A percentile compares a stretch with the other conserved stretches of the same genome.
These are phyloP conservation scores for Candida caryicola DNA, from an alignment of 805 yeast species.

Conservation along the genomic window DNA sequence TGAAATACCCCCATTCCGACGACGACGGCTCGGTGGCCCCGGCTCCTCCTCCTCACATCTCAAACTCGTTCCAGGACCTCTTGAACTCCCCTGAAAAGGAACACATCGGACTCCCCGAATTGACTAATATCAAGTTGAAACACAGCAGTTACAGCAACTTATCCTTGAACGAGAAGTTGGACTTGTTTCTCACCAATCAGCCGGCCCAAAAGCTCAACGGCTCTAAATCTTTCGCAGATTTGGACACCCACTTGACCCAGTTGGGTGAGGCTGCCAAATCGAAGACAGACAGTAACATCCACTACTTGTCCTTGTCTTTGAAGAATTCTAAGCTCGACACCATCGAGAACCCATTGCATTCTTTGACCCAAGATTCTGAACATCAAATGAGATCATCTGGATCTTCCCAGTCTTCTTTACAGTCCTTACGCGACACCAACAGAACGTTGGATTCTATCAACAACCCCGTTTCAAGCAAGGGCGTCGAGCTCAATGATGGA, in stretches of 20 bases:
- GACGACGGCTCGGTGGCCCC: constrained; percentile 13
- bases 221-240: constrained; percentile 20
- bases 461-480: constrained; percentile 11
- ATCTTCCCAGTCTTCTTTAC: constrained; percentile 42
- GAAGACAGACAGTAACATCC: constrained; percentile 34
- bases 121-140: constrained; percentile 20
- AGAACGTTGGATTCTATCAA: constrained; percentile 22
- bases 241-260: constrained; percentile 36
- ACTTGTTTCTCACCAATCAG: constrained; percentile 33
- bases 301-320: constrained; percentile 31
- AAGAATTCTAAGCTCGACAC: constrained; percentile 14
- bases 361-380: constrained; percentile 25
- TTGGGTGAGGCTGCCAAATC: constrained; percentile 23
- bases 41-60: constrained; percentile 12
- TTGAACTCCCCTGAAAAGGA: constrained; percentile 8
- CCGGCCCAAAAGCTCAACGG: constrained; percentile 7
- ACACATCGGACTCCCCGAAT: constrained; percentile 13
- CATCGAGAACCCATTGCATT: constrained; percentile 33
- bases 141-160: constrained; percentile 27
- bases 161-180: constrained; percentile 44
- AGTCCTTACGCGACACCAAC: constrained; percentile 30
- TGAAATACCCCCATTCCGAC: constrained; percentile 12
- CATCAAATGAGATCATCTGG: constrained; percentile 29
- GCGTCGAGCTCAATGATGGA: constrained; percentile 38
- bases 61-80: constrained; percentile 7